Evolutionary conservation across 306 rosid genomes (phyloP), one percentile per base, ranked within the genome.

Genomic region (Cucurbita pepo): DNA sequence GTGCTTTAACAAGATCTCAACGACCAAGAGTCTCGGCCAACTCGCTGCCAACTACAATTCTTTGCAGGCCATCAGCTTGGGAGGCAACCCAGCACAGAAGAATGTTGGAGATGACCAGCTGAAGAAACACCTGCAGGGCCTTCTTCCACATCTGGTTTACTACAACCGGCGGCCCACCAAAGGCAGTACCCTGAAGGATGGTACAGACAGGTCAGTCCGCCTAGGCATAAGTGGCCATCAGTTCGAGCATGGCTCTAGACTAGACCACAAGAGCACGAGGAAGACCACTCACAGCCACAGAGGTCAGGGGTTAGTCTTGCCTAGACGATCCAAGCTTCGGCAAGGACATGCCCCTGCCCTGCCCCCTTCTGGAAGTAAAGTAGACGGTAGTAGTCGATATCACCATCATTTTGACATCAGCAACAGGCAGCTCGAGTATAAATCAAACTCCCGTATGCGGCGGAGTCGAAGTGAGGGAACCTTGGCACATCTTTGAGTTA

Each of bases 61-160:
- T 51, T 76, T 91, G 85, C 97, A 88, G 84, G 96, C 90, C 69
- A 86, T 95, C 78, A 84, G 90, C 87, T 81, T 89, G 86, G 96
- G 91, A 67, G 99, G 99, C 66, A 94, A 91, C 85, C 96, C 97
- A 0, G 87, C 89, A 44, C 99, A 91, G 81, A 94, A 89, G 82
- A 94, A 94, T 58, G 99, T 94, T 34, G 99, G 97, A 25, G 97
- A 94, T 70, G 99, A 94, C 65, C 97, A 91, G 61, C 82, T 94
- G 76, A 94, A 88, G 88, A 94, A 95, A 51, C 77, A 84, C 79
- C 88, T 91, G 74, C 97, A 89, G 69, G 85, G 92, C 71, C 97
- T 91, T 81, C 97, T 95, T 73, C 97, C 99, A 72, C 87, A 91
- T 77, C 83, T 94, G 80, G 88, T 79, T 76, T 90, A 86, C 88